Evolutionary conservation across 2,329 filamentous ascomycete genomes (phyloP).

Genomic region (Plectosphaerella sp.): DNA sequence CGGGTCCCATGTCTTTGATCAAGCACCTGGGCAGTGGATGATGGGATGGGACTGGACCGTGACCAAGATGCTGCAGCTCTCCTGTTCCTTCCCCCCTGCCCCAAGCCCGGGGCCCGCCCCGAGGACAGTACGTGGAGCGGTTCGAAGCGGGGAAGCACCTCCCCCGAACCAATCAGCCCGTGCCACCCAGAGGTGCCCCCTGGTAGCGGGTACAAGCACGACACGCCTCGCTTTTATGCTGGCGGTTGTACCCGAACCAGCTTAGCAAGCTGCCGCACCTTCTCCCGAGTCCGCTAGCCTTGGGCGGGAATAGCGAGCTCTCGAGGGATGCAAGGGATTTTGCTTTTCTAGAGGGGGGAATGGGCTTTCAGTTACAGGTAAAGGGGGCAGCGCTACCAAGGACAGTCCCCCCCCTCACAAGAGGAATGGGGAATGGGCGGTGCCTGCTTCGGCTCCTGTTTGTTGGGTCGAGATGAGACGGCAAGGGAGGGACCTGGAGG

Average conservation of each 20-base stretch:
- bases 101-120: too few species aligned
- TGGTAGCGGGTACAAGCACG: slow-evolving; percentile 9
- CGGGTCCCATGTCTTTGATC: too few species aligned
- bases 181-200: neutral
- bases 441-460: too few species aligned
- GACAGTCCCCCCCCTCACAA: too few species aligned
- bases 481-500: neutral
- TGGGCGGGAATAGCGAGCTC: neutral
- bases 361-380: neutral
- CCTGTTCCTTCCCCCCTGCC: neutral
- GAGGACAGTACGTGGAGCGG: slow-evolving; percentile 4
- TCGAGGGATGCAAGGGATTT: neutral
- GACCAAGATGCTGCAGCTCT: too few species aligned
- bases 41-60: too few species aligned
- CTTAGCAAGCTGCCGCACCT: neutral
- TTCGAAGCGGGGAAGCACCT: slow-evolving; percentile 8
- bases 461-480: neutral
- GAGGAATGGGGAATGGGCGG: too few species aligned
- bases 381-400: too few species aligned
- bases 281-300: neutral
- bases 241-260: slow-evolving; percentile 6
- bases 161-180: slow-evolving; percentile 6
- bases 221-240: slow-evolving; percentile 6
- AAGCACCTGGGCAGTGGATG: too few species aligned
- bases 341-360: neutral